Evolutionary conservation across 23 red algal genomes (phyloP), one percentile per base, ranked within the genome.

Genomic region (Gracilaria vermiculophylla): DNA sequence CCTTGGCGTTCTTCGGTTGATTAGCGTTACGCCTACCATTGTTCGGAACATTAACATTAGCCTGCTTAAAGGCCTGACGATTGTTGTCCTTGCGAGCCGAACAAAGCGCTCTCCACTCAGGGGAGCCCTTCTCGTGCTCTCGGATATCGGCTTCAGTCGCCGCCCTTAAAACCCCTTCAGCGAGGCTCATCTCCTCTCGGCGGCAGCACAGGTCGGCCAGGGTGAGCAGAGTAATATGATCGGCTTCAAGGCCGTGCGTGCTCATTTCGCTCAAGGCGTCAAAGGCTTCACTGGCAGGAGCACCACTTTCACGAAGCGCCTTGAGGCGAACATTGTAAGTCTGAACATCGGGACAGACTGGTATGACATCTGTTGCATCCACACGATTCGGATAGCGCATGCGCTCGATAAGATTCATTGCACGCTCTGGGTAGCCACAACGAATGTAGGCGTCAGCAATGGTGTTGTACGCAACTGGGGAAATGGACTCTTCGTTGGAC

Each of bases 381-480:
- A n/a, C 45, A 73, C 61, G 50, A 39, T 64, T 67, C n/a, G 47
- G 48, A 42, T 70, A 43, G 15, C 83, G 42, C 83, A 87, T 87
- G 44, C 76, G 67, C 58, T 81, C 77, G n/a, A 91, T 56, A 0
- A 91, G 48, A 20, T 67, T 80, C 43, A 91, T 53, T 17, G 87
- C 87, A 20, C 61, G 56, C 1, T 34, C 72, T 28, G 87, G 62
- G 49, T 81, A 80, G 15, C 87, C 87, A 44, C 76, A 80, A 19
- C 87, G 87, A 69, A 82, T 75, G 87, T 91, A 91, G 35, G 87
- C 87, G 71, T 91, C 87, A 29, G 87, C 87, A 33, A 91, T 91
- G 34, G 87, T 72, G 44, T 80, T 81, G 76, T 81, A 81, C 36
- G 83, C 83, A 47, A 87, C 83, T 45, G 83, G 83, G 12, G 67